Evolutionary conservation across 2,329 filamentous ascomycete genomes (phyloP).

Genomic region (Talaromyces sp.): DNA sequence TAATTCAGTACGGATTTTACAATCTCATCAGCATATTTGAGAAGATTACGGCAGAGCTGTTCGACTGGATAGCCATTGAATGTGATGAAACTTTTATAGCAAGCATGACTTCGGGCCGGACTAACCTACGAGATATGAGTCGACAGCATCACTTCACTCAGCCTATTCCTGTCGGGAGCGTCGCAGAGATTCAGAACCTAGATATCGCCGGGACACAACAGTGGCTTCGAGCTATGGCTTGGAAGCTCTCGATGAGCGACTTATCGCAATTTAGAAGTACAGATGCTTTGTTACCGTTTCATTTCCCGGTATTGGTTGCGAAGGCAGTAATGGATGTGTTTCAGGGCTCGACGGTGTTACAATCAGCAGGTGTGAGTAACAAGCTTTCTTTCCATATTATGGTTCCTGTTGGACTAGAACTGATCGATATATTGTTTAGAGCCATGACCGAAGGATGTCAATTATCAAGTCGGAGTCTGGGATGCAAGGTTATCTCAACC

Average conservation of each 20-base stretch:
- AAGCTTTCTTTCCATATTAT: neutral
- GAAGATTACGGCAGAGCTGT: conserved; percentile 36
- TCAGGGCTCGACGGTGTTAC: conserved; percentile 68
- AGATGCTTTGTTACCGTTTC: conserved; percentile 59
- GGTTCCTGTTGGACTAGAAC: neutral
- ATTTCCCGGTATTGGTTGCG: conserved; percentile 62
- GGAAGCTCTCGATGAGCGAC: conserved; percentile 67
- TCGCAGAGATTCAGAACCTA: conserved; percentile 65
- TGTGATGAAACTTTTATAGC: conserved; percentile 31
- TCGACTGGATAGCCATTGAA: conserved; percentile 39
- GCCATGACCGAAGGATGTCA: neutral
- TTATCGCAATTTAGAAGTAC: conserved; percentile 58
- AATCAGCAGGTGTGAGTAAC: conserved; percentile 62
- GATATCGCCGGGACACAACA: conserved; percentile 68
- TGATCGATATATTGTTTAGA: neutral
- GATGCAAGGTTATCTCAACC: conserved; percentile 16
- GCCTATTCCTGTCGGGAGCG: conserved; percentile 53
- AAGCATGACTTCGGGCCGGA: conserved; percentile 28
- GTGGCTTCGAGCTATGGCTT: conserved; percentile 69
- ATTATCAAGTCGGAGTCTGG: conserved; percentile 21
- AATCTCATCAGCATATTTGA: conserved; percentile 41
- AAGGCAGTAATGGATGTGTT: conserved; percentile 65
- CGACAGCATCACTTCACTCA: conserved; percentile 31
- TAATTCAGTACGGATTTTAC: conserved; percentile 40
- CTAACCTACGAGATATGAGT: conserved; percentile 7